These are phyloP conservation scores for Thielaviopsis punctulata DNA, from an alignment of 2,329 filamentous ascomycete genomes.

Conservation along the genomic window DNA sequence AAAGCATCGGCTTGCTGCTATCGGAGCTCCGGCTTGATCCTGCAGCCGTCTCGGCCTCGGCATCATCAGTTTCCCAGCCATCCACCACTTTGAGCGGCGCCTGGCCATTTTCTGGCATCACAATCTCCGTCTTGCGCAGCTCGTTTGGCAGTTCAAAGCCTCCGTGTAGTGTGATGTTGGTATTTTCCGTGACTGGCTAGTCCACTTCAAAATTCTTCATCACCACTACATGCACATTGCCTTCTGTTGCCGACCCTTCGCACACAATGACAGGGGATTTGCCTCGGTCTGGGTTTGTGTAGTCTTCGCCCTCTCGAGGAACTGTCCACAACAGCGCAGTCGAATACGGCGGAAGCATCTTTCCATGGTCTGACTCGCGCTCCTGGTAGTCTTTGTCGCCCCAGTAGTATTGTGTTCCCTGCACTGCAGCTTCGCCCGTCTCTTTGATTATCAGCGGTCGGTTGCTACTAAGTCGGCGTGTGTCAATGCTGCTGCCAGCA, in stretches of 20 bases:
- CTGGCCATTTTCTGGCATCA: slow-evolving; percentile 1
- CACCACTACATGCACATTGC: background rate
- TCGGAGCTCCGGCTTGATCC: background rate
- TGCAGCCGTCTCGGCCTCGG: background rate
- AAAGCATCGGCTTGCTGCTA: background rate
- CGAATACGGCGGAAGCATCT: background rate
- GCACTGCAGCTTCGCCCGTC: slow-evolving; percentile 3
- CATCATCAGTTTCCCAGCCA: background rate
- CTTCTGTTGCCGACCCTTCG: background rate
- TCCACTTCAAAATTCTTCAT: slow-evolving; percentile 9
- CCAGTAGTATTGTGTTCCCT: slow-evolving; percentile 6
- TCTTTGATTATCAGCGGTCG: background rate
- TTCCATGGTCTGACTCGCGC: background rate
- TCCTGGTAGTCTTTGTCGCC: slow-evolving; percentile 1
- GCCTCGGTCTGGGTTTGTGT: slow-evolving; percentile 1
- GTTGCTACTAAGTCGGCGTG: background rate
- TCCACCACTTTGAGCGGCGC: background rate
- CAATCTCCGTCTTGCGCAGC: slow-evolving; percentile 1
- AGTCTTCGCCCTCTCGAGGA: slow-evolving; percentile 1
- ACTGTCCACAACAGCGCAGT: slow-evolving; percentile 5
- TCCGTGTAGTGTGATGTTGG: slow-evolving; percentile 7
- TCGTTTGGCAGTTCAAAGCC: slow-evolving; percentile 6
- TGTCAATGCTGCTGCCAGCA: background rate
- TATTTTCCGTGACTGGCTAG: slow-evolving; percentile 7
- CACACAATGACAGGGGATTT: slow-evolving; percentile 1